Evolutionary conservation across 2,329 filamentous ascomycete species (phyloP).

Genomic region (Colletotrichum sansevieriae): DNA sequence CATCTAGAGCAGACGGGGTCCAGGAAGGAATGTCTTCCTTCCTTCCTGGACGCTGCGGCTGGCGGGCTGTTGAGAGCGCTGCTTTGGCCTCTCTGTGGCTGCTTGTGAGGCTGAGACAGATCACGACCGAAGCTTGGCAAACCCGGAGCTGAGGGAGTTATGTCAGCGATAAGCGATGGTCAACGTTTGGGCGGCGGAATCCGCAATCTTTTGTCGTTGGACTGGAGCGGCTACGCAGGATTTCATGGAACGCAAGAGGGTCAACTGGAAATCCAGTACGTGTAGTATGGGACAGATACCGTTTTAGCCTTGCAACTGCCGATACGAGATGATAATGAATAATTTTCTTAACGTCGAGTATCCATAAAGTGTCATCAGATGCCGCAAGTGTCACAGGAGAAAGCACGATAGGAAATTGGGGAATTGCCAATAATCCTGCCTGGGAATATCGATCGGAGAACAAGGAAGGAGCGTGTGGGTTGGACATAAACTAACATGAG

Average conservation of each 20-base stretch:
- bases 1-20: not conserved
- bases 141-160: not conserved
- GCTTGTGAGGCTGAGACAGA: not conserved
- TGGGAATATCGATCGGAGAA: too few relatives aligned
- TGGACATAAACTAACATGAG: too few relatives aligned
- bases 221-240: fast-evolving
- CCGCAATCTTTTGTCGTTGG: not conserved
- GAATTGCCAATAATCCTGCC: too few relatives aligned
- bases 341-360: too few relatives aligned
- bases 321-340: too few relatives aligned
- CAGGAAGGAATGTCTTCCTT: not conserved
- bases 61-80: not conserved
- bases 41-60: too few relatives aligned
- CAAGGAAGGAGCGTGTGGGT: too few relatives aligned
- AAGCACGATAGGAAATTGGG: too few relatives aligned
- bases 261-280: not conserved
- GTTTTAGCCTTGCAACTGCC: not conserved
- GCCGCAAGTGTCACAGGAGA: too few relatives aligned
- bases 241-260: not conserved
- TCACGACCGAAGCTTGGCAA: not conserved
- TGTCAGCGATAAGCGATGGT: not conserved
- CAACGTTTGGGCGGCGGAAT: not conserved
- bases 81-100: slow-evolving; percentile 4
- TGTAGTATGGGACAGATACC: not conserved
- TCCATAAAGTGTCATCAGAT: too few relatives aligned